Base-by-base conservation (phyloP, 2,329 filamentous ascomycete genomes). In the Colletotrichum somersetense region DNA sequence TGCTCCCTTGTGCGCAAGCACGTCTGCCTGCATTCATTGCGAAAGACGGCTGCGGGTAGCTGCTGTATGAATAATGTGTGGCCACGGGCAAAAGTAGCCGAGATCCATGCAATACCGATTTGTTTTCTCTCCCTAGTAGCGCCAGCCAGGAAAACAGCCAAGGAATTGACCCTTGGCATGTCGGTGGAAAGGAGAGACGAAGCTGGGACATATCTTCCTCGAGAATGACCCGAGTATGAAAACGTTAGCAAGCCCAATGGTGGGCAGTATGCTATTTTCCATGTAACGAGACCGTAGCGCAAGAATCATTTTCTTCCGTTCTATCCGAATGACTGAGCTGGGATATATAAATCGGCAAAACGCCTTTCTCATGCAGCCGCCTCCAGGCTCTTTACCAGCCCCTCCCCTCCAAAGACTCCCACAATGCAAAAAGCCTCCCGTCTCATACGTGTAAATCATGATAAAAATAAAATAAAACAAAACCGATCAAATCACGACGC, bases 291-390 rank as follows among this genome's bases (percentile, higher is more conserved):
- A 5, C 18, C 20, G 6, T 57, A 18, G 11, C 4, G 20, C 10
- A 26, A 23, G 10, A 38, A 23, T 18, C n/a, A 16, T 7, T 10
- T 40, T 23, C 11, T 57, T 40, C 55, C 6, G 35, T 38, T 38
- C n/a, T 57, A 6, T 20, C 7, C 7, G 44, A 35, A 7, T 38
- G 26, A 46, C 11, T 8, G 26, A 48, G 6, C 16, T 4, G 23
- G 18, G 23, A 26, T 40, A 30, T 38, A 20, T 40, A 62, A 53
- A 50, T 5, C 16, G 8, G 3, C 2, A 52, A 38, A 26, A 62
- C 44, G 26, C 44, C 61, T 16, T 50, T 26, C 46, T 35, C n/a
- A 53, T 62, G 61, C 61, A 62, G 30, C 16, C 44, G 8, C 59
- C 5, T 10, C n/a, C 18, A 16, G 1, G 16, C 20, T 18, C 20